phyloP scores from a whole-genome alignment of 768 basidiomycete genomes.

The Rhizopogon vulgaris region DNA sequence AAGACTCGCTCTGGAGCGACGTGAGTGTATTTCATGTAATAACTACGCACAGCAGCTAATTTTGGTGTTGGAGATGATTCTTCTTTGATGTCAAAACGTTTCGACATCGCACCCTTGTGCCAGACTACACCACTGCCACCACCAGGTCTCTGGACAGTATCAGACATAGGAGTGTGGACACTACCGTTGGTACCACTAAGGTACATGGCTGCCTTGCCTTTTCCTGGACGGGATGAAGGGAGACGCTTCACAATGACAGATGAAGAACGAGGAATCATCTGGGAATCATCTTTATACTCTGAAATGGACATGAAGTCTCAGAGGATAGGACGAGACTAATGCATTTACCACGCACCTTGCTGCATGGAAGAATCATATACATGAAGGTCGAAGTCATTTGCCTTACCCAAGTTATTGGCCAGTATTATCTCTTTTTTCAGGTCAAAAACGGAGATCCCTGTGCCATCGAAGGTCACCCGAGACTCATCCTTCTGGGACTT shows the following conservation, averaged over 20 bases:
- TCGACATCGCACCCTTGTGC: conserved; percentile 77
- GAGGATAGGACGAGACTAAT: not conserved
- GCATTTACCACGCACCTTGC: conserved; percentile 58
- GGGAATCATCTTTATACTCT: conserved; percentile 92
- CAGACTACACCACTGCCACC: conserved; percentile 36
- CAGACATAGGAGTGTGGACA: conserved; percentile 41
- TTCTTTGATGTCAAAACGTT: conserved; percentile 85
- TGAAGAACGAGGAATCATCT: conserved; percentile 90
- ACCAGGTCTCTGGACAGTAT: conserved; percentile 35
- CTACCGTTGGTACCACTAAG: conserved; percentile 42
- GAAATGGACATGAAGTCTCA: conserved; percentile 4
- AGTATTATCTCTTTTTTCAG: conserved; percentile 98
- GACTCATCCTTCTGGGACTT: conserved; percentile 93
- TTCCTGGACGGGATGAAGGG: conserved; percentile 75
- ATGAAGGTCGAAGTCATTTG: conserved; percentile 92
- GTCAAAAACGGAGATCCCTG: conserved; percentile 98
- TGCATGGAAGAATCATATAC: conserved; percentile 80
- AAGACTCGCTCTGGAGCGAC: conserved; percentile 19
- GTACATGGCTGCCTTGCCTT: conserved; percentile 78
- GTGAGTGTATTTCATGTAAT: conserved; percentile 17
- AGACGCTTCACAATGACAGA: conserved; percentile 91
- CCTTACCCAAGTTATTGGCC: conserved; percentile 93
- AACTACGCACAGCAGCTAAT: conserved; percentile 26
- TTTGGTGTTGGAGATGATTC: conserved; percentile 33
- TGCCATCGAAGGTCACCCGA: conserved; percentile 95